Evolutionary conservation across 805 yeast species (phyloP), one percentile per base, ranked within the genome.

Genomic region (Candida andamanensis): DNA sequence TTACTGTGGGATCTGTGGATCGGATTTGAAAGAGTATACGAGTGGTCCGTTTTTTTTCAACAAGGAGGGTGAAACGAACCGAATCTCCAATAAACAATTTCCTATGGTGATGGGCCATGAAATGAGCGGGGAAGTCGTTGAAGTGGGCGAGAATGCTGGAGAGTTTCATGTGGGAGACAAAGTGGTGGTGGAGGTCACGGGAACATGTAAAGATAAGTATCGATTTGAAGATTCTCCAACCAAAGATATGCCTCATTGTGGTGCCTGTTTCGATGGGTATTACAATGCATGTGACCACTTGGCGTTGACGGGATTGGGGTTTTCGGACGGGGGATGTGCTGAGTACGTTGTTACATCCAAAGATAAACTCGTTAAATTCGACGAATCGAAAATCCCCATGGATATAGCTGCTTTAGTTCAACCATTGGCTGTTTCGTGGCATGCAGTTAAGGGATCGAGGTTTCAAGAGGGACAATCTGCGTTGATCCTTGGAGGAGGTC

Each of bases 1-100:
- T 40, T 72, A 73, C 41, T 76, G 83, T 54, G 84, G 84, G 46
- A 60, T 78, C 17, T 78, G 85, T 51, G 81, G 80, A 17, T 64
- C 76, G 5, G 85, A 78, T 44, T 58, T 72, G 30, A 82, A 76
- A 46, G 65, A 79, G 49, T 76, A 62, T 42, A 42, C 57, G 17
- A 75, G 69, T 17, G 80, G 79, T 1, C 82, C 85, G 7, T 73
- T 74, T 34, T 76, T 78, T 48, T 74, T 75, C 54, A 67, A 64
- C 4, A 51, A 58, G 35, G 57, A 52, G 23, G 66, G 67, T 16
- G 47, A 55, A 13, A 47, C 40, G 32, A 77, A 73, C 25, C 72
- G 69, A 26, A 74, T 81, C 75, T 65, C 63, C 20, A 44, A 54
- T 23, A 45, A 45, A 44, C 49, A 54, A 30, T 55, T 57, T 26